Evolutionary conservation across 108 stramenopile species (phyloP), one percentile per base, ranked within the genome.

Genomic region (Skeletonema grethae): DNA sequence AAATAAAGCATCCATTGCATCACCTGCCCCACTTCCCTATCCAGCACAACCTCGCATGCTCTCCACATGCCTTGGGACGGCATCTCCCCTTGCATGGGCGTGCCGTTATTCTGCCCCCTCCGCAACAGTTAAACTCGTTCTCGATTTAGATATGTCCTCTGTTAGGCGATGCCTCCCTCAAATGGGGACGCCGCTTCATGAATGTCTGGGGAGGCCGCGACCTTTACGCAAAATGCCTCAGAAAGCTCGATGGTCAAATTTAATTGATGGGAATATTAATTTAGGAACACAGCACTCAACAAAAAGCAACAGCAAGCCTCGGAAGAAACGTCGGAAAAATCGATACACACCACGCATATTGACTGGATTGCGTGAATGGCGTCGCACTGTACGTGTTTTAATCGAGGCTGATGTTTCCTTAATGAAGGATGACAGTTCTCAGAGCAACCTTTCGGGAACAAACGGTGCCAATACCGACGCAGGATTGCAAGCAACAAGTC

Each of bases 161-260:
- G 59, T 91, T 12, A 70, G 86, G 12, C 76, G 77, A 10, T 73
- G 85, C 24, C 50, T 91, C 65, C 86, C 85, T 59, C 77, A 86
- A 7, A 50, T 87, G 66, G 90, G 90, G 4, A 89, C 90, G 9
- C 90, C 90, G 5, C 58, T 92, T 28, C 90, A 92, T 63, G 90
- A 92, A 69, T 88, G 28, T 80, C 83, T 72, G 86, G 88, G 38
- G 57, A 81, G 62, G 63, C 82, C 53, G 75, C 73, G 50, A 56
- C 83, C 29, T 41, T 67, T 46, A 63, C 75, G 65, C 12, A 74
- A 35, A 57, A 64, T 71, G 38, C 76, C 73, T 39, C 38, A 41
- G 20, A 65, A 74, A 53, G 64, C 64, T 13, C n/a, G 46, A 29
- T 66, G 65, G 73, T 30, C 65, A 7, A 36, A 60, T 29, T 28